Base-by-base conservation (phyloP, 73 alveolate species). In the Durusdinium trenchii region DNA sequence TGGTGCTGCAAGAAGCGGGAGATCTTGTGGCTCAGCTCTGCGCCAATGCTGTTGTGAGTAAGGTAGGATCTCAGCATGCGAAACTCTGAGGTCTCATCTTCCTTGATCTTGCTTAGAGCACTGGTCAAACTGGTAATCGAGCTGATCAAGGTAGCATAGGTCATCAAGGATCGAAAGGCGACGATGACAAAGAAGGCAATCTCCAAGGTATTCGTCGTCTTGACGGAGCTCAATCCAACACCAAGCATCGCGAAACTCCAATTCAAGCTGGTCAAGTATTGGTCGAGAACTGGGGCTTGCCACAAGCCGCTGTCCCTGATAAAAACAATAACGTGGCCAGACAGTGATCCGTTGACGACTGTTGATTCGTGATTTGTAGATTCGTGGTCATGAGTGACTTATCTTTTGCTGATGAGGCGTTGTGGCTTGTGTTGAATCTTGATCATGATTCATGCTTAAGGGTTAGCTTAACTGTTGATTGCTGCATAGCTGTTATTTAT, bases 1-100 rank as follows among this genome's bases (percentile, higher is more conserved):
- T 78, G 87, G 87, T 78, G 60, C 87, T 78, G 87, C 36, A 78
- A 60, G 60, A 78, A 78, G 42, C 60, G 57, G 40, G 87, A 43
- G 7, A 78, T 78, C 87, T 78, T 78, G 45, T 78, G 87, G 36
- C 62, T 60, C 62, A 78, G 60, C 61, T 42, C 87, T 54, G 60
- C 60, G 20, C 42, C 30, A 46, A 43, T 54, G 64, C 45, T 50
- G 87, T 78, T 42, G 54, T 78, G 87, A 42, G 60, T 60, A 54
- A 78, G 46, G 61, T 43, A 78, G 61, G 61, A 78, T 16, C 87
- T 54, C 30, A 78, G 87, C 18, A 78, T 54, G 61, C 87, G 87
- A 23, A 78, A 78, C 61, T 78, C 87, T n/a, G 87, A 9, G 38
- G 30, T 78, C 61, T 78, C 87, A 23, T 78, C 87, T 60, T 78